These are phyloP conservation scores for Thielaviopsis euricoi DNA, from an alignment of 2,329 filamentous ascomycete species.

Conservation along the genomic window DNA sequence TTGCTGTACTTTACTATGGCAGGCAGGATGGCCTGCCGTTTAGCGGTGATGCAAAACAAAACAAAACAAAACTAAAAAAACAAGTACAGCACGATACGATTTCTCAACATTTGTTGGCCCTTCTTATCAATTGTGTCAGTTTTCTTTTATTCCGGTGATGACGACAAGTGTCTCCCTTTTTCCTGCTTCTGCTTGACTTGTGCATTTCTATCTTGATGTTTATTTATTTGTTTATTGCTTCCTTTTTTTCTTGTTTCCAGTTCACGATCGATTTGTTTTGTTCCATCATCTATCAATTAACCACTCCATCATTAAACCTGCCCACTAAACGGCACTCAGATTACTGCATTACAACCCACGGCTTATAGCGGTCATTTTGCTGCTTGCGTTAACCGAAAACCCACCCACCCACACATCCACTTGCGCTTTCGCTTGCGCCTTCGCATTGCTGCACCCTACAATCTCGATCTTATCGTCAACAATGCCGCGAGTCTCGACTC, in stretches of 20 bases:
- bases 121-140: not conserved
- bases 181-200: not conserved
- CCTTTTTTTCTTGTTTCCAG: not conserved
- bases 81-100: too few relatives aligned
- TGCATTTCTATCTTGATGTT: not conserved
- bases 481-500: not conserved
- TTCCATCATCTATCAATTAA: too few relatives aligned
- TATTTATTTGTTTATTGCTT: too few relatives aligned
- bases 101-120: not conserved
- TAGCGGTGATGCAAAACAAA: not conserved
- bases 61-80: too few relatives aligned
- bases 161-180: not conserved
- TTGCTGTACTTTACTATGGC: not conserved
- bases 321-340: not conserved
- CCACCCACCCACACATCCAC: not conserved
- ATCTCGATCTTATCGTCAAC: not conserved
- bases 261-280: not conserved
- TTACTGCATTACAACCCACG: not conserved
- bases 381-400: not conserved
- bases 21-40: not conserved
- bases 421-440: not conserved
- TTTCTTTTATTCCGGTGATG: not conserved
- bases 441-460: not conserved
- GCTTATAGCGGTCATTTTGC: not conserved
- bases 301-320: too few relatives aligned